Evolutionary conservation across 306 rosid genomes (phyloP), one percentile per base, ranked within the genome.

Genomic region (Castanea crenata): DNA sequence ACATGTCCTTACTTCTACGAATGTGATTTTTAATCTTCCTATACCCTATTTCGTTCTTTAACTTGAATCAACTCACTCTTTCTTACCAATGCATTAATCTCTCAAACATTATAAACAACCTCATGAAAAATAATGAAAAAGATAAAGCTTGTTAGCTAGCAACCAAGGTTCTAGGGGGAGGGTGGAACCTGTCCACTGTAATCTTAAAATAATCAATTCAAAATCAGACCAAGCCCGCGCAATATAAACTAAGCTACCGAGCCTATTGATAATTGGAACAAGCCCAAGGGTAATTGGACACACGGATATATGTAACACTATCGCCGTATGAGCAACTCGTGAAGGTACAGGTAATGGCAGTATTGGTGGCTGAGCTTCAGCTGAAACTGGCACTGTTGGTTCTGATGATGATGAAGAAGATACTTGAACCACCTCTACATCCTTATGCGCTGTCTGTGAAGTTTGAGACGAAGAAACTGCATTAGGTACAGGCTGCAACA

Each of bases 351-450:
- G 97, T 76, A 92, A 79, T n/a, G 97, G 97, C 83, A 94, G 85
- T 82, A 92, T 88, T 57, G 97, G 97, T 14, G 94, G 93, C 81
- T 89, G 94, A 58, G 85, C 67, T 83, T 87, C 97, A 19, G 94
- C 64, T 25, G 89, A 79, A 78, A 85, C 84, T 34, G 90, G 80
- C 46, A 78, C 55, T 35, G 86, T 73, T 51, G 68, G 83, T 71
- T 90, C 92, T 18, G 86, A 77, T 65, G 91, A 67, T 73, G 92
- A 34, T 1, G 72, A 62, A 14, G 93, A 85, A 46, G 91, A 86
- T 73, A 83, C 89, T 73, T 87, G 90, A 85, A 94, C 88, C 69
- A 91, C 93, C 77, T 94, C 97, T 76, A 92, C 95, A 80, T 92
- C 93, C 88, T 90, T 91, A 52, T 88, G 93, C 61, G 89, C 79